Conservation (phyloP, 257 asterid species). For the Jaltomata sinuosa region DNA sequence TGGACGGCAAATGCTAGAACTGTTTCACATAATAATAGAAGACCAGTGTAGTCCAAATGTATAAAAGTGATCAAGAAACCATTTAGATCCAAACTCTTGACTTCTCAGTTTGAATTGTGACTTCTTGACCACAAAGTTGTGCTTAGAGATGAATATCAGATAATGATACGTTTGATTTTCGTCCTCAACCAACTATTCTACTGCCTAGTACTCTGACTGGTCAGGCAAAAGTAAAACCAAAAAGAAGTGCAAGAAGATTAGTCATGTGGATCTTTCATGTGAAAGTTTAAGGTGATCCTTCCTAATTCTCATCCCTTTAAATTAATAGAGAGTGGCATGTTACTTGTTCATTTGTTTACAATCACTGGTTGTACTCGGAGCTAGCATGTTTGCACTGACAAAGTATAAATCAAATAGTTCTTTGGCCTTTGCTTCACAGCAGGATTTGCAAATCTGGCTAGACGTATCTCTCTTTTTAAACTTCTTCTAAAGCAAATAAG, state of each 20-base stretch:
- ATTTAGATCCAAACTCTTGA: neutral
- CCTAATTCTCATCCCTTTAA: neutral
- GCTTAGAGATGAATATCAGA: neutral
- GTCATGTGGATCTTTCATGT: neutral
- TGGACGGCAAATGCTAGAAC: neutral
- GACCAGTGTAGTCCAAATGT: neutral
- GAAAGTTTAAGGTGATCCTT: neutral
- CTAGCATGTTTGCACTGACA: neutral
- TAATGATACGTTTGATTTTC: neutral
- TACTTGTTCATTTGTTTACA: neutral
- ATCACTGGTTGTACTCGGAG: neutral
- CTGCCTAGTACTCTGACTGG: neutral
- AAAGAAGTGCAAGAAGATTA: neutral
- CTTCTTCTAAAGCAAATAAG: neutral
- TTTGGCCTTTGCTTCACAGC: neutral
- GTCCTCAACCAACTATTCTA: neutral
- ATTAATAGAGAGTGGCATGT: neutral
- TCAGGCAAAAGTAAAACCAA: neutral
- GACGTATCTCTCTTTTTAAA: neutral
- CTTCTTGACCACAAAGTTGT: neutral
- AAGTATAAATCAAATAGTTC: neutral
- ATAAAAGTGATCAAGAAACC: neutral
- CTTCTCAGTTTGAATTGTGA: neutral
- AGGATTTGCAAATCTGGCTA: neutral
- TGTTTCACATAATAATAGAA: neutral